Percentiles rank a stretch among this genome's conserved stretches.
Evolutionary conservation across 2,329 filamentous ascomycete genomes (phyloP).

Genomic region (Scleromitrula shiraiana): DNA sequence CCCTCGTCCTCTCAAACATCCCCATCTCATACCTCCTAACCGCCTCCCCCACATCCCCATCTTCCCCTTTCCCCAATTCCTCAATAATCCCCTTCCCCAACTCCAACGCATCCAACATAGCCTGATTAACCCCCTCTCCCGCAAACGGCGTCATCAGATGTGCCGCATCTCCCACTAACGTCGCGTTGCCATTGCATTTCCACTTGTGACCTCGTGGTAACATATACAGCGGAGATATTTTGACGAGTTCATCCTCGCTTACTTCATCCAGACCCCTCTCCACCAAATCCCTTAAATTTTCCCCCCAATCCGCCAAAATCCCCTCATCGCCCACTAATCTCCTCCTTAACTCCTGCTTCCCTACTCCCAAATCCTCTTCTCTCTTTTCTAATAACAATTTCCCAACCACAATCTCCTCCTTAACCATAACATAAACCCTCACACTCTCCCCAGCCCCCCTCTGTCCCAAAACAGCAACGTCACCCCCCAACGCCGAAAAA

Average conservation of each 20-base stretch:
- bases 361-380: slow-evolving; percentile 3
- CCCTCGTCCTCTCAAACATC: slow-evolving; percentile 11
- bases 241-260: slow-evolving; percentile 1
- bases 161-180: slow-evolving; percentile 43
- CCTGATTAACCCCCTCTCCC: slow-evolving; percentile 36
- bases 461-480: slow-evolving; percentile 12
- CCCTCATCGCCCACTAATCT: slow-evolving; percentile 3
- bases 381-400: slow-evolving; percentile 1
- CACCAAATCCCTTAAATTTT: slow-evolving; percentile 7
- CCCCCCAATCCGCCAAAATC: slow-evolving; percentile 6
- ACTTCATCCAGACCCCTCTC: not conserved
- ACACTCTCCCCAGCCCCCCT: slow-evolving; percentile 11
- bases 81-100: slow-evolving; percentile 15
- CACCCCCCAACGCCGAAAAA: slow-evolving; percentile 7
- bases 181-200: slow-evolving; percentile 30
- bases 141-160: slow-evolving; percentile 41
- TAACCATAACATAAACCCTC: slow-evolving; percentile 15
- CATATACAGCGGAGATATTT: slow-evolving; percentile 8
- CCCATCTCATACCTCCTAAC: slow-evolving; percentile 22
- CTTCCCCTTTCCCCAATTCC: not conserved
- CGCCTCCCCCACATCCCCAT: slow-evolving; percentile 14
- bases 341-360: too few species aligned
- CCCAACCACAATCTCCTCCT: not conserved
- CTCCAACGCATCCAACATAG: slow-evolving; percentile 34
- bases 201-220: slow-evolving; percentile 13